phyloP scores from a whole-genome alignment of 1,284 basidiomycete genomes.

The Marasmius fiardii region DNA sequence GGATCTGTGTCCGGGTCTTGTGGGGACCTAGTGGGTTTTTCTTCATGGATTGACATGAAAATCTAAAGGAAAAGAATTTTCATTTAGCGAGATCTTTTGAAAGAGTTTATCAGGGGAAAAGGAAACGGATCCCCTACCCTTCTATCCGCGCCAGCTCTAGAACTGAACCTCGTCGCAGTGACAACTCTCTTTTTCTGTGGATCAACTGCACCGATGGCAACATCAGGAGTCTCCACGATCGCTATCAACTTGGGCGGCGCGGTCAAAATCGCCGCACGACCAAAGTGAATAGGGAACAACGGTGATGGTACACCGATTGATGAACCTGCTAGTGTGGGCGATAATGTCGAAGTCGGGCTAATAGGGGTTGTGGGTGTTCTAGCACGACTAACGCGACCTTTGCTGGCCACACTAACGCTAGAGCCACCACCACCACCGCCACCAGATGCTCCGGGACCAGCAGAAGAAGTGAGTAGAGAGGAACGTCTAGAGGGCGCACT shows the following conservation, averaged over 20 bases:
- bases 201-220: slow-evolving; percentile 80
- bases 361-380: slow-evolving; percentile 36
- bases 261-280: slow-evolving; percentile 69
- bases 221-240: slow-evolving; percentile 79
- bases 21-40: slow-evolving; percentile 40
- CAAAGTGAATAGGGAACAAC: slow-evolving; percentile 49
- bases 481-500: slow-evolving; percentile 41
- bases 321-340: slow-evolving; percentile 21
- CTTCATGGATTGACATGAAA: slow-evolving; percentile 74
- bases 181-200: slow-evolving; percentile 78
- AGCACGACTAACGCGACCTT: slow-evolving; percentile 26
- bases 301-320: slow-evolving; percentile 18
- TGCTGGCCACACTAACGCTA: slow-evolving; percentile 14
- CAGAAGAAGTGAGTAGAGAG: slow-evolving; percentile 31
- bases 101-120: slow-evolving; percentile 3
- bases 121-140: slow-evolving; percentile 48
- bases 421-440: slow-evolving; percentile 5
- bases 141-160: slow-evolving; percentile 73
- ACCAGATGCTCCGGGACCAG: slow-evolving; percentile 14
- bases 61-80: slow-evolving; percentile 40
- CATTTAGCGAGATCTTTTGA: slow-evolving; percentile 1
- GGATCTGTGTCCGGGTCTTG: slow-evolving; percentile 22
- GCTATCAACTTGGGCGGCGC: slow-evolving; percentile 78
- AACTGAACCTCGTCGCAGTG: slow-evolving; percentile 83
- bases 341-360: slow-evolving; percentile 35